Conservation (phyloP, 208 protist genomes). For the Acanthamoeba triangularis region DNA sequence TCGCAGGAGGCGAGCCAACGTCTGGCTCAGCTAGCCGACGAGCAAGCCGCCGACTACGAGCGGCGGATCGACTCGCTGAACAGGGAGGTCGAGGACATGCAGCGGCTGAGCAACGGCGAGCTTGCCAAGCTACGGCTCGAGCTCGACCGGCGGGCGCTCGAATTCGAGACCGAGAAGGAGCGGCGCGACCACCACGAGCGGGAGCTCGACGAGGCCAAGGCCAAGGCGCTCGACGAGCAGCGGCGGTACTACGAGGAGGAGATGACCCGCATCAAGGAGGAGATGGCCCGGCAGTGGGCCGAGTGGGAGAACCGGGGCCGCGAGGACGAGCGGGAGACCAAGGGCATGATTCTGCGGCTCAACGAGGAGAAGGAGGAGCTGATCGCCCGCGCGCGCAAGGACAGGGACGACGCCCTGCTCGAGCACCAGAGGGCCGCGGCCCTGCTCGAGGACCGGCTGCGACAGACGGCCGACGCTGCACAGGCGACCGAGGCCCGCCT, state of each 20-base stretch:
- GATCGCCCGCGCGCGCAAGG: slow-evolving; percentile 4
- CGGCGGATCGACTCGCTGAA: neutral
- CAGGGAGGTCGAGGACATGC: neutral
- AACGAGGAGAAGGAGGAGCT: slow-evolving; percentile 70
- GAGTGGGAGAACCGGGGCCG: slow-evolving; percentile 5
- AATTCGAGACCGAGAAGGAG: slow-evolving; percentile 26
- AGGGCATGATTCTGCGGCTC: slow-evolving; percentile 29
- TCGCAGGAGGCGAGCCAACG: too few relatives aligned
- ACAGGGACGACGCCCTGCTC: neutral
- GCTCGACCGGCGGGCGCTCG: neutral
- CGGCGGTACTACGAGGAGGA: slow-evolving; percentile 35
- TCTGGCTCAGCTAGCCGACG: neutral
- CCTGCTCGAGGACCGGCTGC: neutral
- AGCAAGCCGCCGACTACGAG: neutral
- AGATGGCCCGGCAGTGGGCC: slow-evolving; percentile 38
- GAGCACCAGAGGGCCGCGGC: neutral
- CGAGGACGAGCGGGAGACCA: slow-evolving; percentile 25
- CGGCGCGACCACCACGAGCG: neutral
- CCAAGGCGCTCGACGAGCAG: slow-evolving; percentile 26
- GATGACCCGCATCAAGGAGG: slow-evolving; percentile 52
- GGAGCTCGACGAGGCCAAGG: neutral
- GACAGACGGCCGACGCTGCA: neutral
- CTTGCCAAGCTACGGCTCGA: neutral
- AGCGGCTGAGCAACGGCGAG: neutral
- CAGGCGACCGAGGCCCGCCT: neutral